These are phyloP conservation scores for Trichophyton verrucosum DNA, from an alignment of 2,329 filamentous ascomycete species.

Conservation along the genomic window DNA sequence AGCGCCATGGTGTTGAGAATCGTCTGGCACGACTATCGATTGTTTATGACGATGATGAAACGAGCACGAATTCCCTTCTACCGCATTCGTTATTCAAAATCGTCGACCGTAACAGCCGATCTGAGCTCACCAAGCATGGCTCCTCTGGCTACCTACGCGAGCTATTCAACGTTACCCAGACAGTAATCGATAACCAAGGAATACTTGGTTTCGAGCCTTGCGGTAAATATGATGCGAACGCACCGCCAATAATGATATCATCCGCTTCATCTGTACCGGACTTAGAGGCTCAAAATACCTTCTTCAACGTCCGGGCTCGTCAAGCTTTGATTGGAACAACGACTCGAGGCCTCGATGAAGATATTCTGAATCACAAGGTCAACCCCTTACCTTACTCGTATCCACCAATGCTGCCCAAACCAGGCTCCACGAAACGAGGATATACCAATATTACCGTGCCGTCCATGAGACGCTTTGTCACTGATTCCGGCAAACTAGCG, in stretches of 20 bases:
- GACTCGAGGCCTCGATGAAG: slow-evolving; percentile 53
- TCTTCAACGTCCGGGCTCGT: slow-evolving; percentile 70
- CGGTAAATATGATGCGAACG: slow-evolving; percentile 62
- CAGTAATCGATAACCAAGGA: slow-evolving; percentile 55
- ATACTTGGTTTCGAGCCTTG: slow-evolving; percentile 70
- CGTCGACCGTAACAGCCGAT: slow-evolving; percentile 53
- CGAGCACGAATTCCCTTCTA: slow-evolving; percentile 52
- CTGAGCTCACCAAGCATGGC: slow-evolving; percentile 56
- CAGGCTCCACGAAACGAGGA: slow-evolving; percentile 66
- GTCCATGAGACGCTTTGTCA: slow-evolving; percentile 95
- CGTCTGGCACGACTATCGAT: slow-evolving; percentile 55
- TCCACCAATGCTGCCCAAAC: slow-evolving; percentile 64
- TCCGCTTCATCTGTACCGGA: slow-evolving; percentile 56
- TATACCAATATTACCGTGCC: slow-evolving; percentile 89
- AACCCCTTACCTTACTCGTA: slow-evolving; percentile 42
- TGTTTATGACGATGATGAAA: slow-evolving; percentile 52
- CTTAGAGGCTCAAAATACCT: slow-evolving; percentile 51
- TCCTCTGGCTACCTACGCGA: slow-evolving; percentile 58
- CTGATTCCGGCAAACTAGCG: slow-evolving; percentile 90
- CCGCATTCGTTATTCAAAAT: slow-evolving; percentile 74
- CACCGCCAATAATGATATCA: slow-evolving; percentile 71
- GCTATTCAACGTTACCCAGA: slow-evolving; percentile 65
- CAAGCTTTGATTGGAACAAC: slow-evolving; percentile 57
- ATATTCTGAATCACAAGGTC: slow-evolving; percentile 60
- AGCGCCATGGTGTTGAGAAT: slow-evolving; percentile 40